A percentile compares a stretch with the other conserved stretches of the same genome.
Evolutionary conservation across 176 grass and related monocot species (phyloP).

Genomic region (Avena insularis): DNA sequence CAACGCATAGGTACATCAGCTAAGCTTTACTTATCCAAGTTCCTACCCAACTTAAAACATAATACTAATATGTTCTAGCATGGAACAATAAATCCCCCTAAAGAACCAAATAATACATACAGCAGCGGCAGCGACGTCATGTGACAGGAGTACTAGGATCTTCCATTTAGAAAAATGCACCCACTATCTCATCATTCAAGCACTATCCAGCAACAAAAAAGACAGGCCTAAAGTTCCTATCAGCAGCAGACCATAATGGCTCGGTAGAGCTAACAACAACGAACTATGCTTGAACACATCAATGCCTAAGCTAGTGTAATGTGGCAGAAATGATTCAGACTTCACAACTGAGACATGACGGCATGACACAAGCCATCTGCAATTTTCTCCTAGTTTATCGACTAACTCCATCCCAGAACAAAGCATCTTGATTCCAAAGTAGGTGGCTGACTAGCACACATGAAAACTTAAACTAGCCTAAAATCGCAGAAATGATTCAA

Average conservation of each 20-base stretch:
- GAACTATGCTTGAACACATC: background rate
- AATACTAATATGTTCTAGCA: background rate
- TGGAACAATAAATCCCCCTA: background rate
- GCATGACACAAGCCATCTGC: background rate
- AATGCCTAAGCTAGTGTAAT: background rate
- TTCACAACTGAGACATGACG: background rate
- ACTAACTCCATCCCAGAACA: background rate
- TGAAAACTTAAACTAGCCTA: background rate
- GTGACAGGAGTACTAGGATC: background rate
- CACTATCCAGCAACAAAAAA: background rate
- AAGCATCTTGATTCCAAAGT: background rate
- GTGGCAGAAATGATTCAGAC: background rate
- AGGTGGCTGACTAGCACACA: background rate
- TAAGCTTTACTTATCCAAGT: background rate
- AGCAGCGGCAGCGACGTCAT: background rate
- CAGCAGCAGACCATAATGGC: background rate
- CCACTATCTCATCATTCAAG: background rate
- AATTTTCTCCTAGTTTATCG: background rate
- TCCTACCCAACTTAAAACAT: background rate
- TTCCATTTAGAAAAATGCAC: background rate
- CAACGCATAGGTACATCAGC: slow-evolving; percentile 33
- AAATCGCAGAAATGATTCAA: background rate
- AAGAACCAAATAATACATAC: background rate
- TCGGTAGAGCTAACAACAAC: background rate
- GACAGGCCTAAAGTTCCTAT: too few species aligned